Conservation (phyloP, 192 early-diverging fungal genomes). For the Coemansia sp. region DNA sequence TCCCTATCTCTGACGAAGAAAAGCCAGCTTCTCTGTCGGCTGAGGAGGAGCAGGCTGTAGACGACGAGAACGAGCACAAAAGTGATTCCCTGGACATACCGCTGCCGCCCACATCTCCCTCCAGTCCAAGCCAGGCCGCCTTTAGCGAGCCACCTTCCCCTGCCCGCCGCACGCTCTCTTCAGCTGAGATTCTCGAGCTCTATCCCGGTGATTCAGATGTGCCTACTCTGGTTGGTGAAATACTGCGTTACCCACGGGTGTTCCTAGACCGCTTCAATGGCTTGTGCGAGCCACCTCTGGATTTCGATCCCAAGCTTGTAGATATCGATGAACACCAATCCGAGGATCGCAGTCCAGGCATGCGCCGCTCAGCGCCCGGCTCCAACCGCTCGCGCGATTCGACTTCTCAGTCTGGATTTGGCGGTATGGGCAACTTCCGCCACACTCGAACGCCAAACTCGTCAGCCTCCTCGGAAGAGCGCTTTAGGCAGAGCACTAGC, state of each 20-base stretch:
- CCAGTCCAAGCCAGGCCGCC: constrained; percentile 37
- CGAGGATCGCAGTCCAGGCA: constrained; percentile 48
- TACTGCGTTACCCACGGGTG: constrained; percentile 70
- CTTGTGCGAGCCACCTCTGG: constrained; percentile 66
- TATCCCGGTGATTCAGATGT: constrained; percentile 60
- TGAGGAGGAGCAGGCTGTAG: neutral
- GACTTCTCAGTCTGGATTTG: constrained; percentile 29
- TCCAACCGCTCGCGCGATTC: constrained; percentile 44
- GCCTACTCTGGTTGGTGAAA: constrained; percentile 60
- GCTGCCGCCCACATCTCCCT: neutral
- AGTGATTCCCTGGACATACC: constrained; percentile 15
- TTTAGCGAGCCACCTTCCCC: constrained; percentile 52
- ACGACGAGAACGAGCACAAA: constrained; percentile 5
- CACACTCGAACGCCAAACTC: constrained; percentile 19
- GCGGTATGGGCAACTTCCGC: constrained; percentile 58
- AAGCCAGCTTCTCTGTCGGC: constrained; percentile 9
- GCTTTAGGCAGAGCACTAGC: constrained; percentile 47
- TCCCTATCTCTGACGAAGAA: constrained; percentile 3
- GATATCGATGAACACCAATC: constrained; percentile 52
- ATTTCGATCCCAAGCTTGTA: constrained; percentile 57
- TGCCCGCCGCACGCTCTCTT: constrained; percentile 37
- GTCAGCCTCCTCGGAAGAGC: constrained; percentile 47
- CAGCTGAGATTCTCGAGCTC: constrained; percentile 49
- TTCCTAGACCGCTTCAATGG: constrained; percentile 82
- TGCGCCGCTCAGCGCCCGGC: constrained; percentile 49